phyloP scores from a whole-genome alignment of 768 basidiomycete species.

The Leccinum aurantiacum region DNA sequence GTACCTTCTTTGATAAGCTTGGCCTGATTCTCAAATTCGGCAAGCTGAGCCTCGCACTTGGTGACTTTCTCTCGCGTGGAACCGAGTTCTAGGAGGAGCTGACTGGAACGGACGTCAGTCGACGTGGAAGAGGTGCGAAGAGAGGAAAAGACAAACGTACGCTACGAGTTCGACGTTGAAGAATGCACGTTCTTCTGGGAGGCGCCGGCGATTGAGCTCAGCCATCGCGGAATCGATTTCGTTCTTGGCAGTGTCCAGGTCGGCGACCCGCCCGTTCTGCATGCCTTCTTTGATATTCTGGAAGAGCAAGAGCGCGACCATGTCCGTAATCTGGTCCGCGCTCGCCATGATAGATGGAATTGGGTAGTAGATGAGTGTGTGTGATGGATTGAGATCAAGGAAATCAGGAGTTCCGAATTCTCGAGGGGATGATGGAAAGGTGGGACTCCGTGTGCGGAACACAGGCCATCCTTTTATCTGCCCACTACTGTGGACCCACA shows the following conservation, averaged over 20 bases:
- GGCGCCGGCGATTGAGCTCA: slow-evolving; percentile 2
- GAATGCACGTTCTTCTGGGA: neutral
- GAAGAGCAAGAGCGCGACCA: slow-evolving; percentile 11
- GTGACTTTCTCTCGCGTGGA: slow-evolving; percentile 6
- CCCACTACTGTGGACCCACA: neutral
- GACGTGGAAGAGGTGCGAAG: neutral
- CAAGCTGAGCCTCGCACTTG: slow-evolving; percentile 12
- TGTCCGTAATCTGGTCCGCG: neutral
- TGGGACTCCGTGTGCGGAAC: slow-evolving; percentile 7
- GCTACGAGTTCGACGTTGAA: slow-evolving; percentile 3
- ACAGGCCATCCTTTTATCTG: slow-evolving; percentile 12
- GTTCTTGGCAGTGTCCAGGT: slow-evolving; percentile 1
- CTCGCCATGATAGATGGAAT: slow-evolving; percentile 7
- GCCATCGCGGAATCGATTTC: slow-evolving; percentile 16
- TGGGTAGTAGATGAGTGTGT: slow-evolving; percentile 1
- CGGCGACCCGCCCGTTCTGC: slow-evolving; percentile 10
- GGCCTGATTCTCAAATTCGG: neutral
- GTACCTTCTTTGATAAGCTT: slow-evolving; percentile 11
- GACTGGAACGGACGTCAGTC: slow-evolving; percentile 8
- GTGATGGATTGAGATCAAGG: neutral
- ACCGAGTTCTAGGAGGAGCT: slow-evolving; percentile 9
- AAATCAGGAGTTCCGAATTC: neutral
- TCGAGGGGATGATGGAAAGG: neutral
- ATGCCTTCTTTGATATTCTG: slow-evolving; percentile 12
- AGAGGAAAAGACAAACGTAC: slow-evolving; percentile 1